Conservation (phyloP, 495 filamentous ascomycete species). For the Neurospora terricola region DNA sequence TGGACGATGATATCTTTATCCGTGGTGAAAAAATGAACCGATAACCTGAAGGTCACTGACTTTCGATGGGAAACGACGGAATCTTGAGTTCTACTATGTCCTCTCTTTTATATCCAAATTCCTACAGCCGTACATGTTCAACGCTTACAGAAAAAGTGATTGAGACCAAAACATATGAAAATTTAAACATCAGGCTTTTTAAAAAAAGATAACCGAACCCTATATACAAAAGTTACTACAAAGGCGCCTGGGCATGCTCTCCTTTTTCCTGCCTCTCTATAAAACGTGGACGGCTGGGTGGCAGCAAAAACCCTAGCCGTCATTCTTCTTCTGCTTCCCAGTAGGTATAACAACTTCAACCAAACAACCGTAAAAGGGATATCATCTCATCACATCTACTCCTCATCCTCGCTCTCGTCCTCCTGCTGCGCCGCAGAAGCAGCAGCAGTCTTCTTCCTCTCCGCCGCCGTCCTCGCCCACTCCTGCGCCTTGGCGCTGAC, state of each 20-base stretch:
- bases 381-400: constrained; percentile 4
- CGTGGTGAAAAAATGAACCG: too few relatives aligned
- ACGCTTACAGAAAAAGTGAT: background rate
- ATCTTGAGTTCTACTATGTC: background rate
- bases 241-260: background rate
- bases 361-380: background rate
- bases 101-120: background rate
- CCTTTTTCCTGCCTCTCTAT: background rate
- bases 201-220: background rate
- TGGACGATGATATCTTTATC: too few relatives aligned
- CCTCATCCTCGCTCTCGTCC: constrained; percentile 12
- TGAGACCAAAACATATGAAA: background rate
- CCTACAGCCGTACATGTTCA: background rate
- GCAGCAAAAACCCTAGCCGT: background rate
- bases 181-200: background rate
- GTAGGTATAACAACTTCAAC: background rate
- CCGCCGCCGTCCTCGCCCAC: constrained; percentile 37
- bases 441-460: constrained; percentile 15
- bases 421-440: constrained; percentile 6
- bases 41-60: too few relatives aligned
- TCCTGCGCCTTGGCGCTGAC: constrained; percentile 67
- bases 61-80: too few relatives aligned
- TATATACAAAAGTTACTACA: background rate
- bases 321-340: background rate
- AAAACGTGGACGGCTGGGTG: background rate